Base-by-base conservation (phyloP, 2,329 filamentous ascomycete species). In the Berkeleyomyces rouxiae region DNA sequence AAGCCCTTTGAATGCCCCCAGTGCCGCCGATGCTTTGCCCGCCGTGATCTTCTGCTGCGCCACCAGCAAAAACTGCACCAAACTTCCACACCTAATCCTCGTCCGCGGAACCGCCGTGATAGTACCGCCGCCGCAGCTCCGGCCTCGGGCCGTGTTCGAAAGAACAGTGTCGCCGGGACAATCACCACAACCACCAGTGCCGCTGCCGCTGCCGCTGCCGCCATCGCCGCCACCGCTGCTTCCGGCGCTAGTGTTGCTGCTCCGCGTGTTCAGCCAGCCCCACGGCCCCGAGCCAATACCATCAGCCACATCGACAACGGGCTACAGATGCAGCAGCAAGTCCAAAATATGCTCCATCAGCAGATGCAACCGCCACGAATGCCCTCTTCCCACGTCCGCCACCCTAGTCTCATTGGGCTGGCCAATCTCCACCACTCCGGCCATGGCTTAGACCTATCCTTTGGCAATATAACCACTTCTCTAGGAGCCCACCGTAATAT, bases 1-100 rank as follows among this genome's bases (percentile, higher is more conserved):
- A 99, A 99, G 78, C 93, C 93, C 0, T 99, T 99, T 69, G 90
- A 96, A 74, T 99, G 93, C 70, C 89, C 90, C 37, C 90, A 97
- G 73, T 99, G 93, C 74, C 82, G 89, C 44, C 79, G 93, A 75
- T 97, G 93, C 76, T 99, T 99, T 74, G 93, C 93, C 65, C 84
- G 93, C 65, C 84, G 93, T 67, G 93, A 99, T 74, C 76, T 99
- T 68, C 80, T 99, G 62, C 78, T 99, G 67, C 84, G 93, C 65
- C 93, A 99, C 75, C 93, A 99, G 79, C 93, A 99, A 78, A 99
- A 99, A 79, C 82, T 99, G 58, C 93, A 99, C 72, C 90, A 95
- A 79, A 90, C 90, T 36, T 88, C 89, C 10, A 90, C 90, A 0
- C 88, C 93, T 4, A 90, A 90, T 4, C 86, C 90, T 55, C 84